These are phyloP conservation scores for Solanum medicagineum DNA, from an alignment of 257 asterid genomes.

Conservation along the genomic window DNA sequence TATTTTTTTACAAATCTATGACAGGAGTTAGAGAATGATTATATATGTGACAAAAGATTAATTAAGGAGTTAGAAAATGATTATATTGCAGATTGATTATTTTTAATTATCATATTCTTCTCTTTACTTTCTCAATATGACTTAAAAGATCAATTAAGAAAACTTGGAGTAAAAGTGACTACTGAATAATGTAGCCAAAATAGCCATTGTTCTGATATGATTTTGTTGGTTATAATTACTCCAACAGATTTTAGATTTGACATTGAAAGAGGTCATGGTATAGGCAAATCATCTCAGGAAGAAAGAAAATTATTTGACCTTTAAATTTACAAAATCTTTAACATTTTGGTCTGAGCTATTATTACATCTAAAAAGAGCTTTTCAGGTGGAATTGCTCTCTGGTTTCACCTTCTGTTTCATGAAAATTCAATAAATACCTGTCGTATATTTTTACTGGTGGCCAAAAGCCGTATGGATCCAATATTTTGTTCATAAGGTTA, in stretches of 20 bases:
- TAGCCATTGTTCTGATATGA: not conserved
- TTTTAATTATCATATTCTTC: not conserved
- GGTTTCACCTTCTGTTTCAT: too few species aligned
- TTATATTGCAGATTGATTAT: not conserved
- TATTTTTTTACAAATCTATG: too few species aligned
- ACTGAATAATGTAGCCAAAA: not conserved
- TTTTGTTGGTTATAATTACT: not conserved
- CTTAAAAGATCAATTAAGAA: not conserved
- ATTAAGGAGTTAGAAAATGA: not conserved
- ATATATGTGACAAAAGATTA: not conserved
- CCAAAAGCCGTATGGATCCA: too few species aligned
- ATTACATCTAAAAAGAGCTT: not conserved
- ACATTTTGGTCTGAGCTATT: not conserved
- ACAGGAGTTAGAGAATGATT: not conserved
- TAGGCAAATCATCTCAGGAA: not conserved
- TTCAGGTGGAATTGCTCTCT: too few species aligned
- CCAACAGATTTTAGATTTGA: not conserved
- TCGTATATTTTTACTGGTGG: too few species aligned
- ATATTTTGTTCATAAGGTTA: too few species aligned
- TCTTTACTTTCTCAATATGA: not conserved
- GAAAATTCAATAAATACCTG: too few species aligned
- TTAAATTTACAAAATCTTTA: not conserved
- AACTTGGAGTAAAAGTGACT: not conserved
- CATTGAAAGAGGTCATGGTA: not conserved
- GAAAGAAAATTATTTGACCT: not conserved